Evolutionary conservation across 2,329 filamentous ascomycete species (phyloP), one percentile per base, ranked within the genome.

Genomic region (Venturia oleaginea): DNA sequence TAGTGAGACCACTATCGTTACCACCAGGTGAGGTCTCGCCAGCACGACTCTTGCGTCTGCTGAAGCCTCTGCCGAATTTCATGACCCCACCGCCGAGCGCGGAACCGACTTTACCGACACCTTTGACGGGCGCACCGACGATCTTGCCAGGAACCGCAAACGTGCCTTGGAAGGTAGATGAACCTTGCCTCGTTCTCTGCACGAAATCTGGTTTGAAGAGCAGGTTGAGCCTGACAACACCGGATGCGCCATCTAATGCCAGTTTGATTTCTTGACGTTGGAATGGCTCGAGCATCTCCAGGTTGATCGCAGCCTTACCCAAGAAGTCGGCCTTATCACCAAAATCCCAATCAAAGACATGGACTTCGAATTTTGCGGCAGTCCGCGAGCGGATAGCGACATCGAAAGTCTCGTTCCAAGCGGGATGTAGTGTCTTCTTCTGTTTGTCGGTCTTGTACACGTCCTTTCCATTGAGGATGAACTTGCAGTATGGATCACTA

Each of bases 361-460:
- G 89, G 71, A 91, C 86, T 38, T 82, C 83, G 76, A 99, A 94
- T 32, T 94, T 85, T 43, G 92, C 89, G 0, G 83, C 91, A 19
- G 92, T 96, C 65, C 94, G 84, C 17, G 92, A 96, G 22, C 90
- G 86, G 62, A 99, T 80, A 0, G 86, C 81, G 0, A 91, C 82
- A 75, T 97, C 92, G 71, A 99, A 99, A 75, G 86, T 92, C 73
- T 99, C 94, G 72, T 97, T 97, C 95, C 95, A 99, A 0, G 86
- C 84, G 0, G 94, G 94, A 69, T 94, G 87, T 3, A 99, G 83
- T 0, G 94, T 97, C 84, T 99, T 99, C 84, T 97, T 99, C 74
- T 93, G 88, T 1, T 88, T 87, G 78, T 97, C 95, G 55, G 92
- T 96, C 83, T 97, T 99, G 85, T 91, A 92, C 0, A 97, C 84